Conservation (phyloP, 2,329 filamentous ascomycete genomes). For the Neoarthrinium moseri region DNA sequence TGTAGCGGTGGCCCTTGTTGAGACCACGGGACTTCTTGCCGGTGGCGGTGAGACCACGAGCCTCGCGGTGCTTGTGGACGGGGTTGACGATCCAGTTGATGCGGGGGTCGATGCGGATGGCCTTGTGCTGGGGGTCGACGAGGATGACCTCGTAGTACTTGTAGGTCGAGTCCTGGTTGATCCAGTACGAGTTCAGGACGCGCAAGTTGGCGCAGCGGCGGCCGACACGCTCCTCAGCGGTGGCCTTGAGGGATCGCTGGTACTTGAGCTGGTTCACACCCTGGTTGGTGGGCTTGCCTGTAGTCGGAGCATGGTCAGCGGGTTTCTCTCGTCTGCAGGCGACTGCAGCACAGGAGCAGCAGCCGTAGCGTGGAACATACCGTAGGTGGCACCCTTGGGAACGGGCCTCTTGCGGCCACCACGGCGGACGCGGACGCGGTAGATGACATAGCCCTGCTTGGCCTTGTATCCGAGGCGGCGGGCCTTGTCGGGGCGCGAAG, state of each 20-base stretch:
- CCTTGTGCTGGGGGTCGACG: conserved; percentile 99
- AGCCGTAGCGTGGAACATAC: conserved; percentile 51
- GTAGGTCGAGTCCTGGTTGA: conserved; percentile 99
- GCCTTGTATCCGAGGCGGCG: conserved; percentile 99
- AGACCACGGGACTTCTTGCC: conserved; percentile 99
- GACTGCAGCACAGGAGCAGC: no score
- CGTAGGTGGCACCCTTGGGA: conserved; percentile 97
- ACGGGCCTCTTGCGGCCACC: conserved; percentile 98
- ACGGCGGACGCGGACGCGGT: conserved; percentile 96
- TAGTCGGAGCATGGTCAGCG: conserved; percentile 19
- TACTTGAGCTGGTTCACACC: conserved; percentile 99
- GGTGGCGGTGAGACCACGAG: conserved; percentile 93
- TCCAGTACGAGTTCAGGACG: conserved; percentile 99
- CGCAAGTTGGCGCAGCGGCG: conserved; percentile 98
- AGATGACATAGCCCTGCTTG: conserved; percentile 99
- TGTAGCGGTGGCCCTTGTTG: conserved; percentile 99
- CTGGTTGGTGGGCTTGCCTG: conserved; percentile 99
- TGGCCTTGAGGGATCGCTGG: conserved; percentile 97
- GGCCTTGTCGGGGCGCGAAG: conserved; percentile 99
- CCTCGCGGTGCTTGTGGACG: conserved; percentile 99
- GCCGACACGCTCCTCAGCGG: conserved; percentile 99
- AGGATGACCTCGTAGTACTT: conserved; percentile 99
- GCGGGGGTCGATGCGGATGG: conserved; percentile 96
- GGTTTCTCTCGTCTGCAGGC: conserved; percentile 9
- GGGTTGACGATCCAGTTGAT: conserved; percentile 99